A percentile compares a stretch with the other conserved stretches of the same genome.
Conservation (phyloP, 208 protist species). For the Leishmania lainsoni region DNA sequence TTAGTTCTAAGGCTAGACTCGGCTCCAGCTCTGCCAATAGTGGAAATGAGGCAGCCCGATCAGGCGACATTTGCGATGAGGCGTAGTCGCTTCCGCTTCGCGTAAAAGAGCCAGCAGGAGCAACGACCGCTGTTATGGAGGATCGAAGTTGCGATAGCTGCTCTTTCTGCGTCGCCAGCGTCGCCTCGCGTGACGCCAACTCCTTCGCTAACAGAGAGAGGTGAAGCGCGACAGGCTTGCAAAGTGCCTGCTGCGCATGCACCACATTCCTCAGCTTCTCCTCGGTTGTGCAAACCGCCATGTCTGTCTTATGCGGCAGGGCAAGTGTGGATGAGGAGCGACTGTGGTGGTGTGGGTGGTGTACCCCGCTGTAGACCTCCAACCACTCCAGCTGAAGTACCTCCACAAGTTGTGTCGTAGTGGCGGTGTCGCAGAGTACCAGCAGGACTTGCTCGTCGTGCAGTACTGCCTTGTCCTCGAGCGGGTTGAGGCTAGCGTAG, state of each 20-base stretch:
- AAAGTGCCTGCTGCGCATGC: conserved; percentile 25
- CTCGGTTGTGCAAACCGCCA: conserved; percentile 36
- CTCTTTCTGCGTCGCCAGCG: conserved; percentile 4
- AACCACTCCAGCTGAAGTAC: conserved; percentile 37
- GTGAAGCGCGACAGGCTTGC: conserved; percentile 22
- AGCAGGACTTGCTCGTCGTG: conserved; percentile 25
- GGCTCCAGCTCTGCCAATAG: conserved; percentile 32
- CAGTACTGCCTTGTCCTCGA: conserved; percentile 16
- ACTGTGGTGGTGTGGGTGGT: conserved; percentile 11
- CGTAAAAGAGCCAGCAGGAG: neutral
- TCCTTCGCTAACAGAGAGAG: conserved; percentile 19
- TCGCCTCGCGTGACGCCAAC: neutral
- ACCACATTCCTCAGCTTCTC: conserved; percentile 30
- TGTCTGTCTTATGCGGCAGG: conserved; percentile 12
- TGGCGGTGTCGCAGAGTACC: conserved; percentile 24
- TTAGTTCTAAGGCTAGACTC: neutral
- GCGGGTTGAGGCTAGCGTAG: conserved; percentile 20
- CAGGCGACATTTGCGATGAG: neutral
- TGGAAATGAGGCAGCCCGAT: conserved; percentile 6
- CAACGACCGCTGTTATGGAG: neutral
- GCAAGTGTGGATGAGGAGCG: conserved; percentile 2
- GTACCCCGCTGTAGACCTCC: conserved; percentile 25
- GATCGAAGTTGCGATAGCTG: conserved; percentile 11
- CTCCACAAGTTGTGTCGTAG: conserved; percentile 23
- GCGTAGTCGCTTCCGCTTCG: neutral